phyloP scores from a whole-genome alignment of 225 moss, liverwort and hornwort species.

The Antitrichia curtipendula region DNA sequence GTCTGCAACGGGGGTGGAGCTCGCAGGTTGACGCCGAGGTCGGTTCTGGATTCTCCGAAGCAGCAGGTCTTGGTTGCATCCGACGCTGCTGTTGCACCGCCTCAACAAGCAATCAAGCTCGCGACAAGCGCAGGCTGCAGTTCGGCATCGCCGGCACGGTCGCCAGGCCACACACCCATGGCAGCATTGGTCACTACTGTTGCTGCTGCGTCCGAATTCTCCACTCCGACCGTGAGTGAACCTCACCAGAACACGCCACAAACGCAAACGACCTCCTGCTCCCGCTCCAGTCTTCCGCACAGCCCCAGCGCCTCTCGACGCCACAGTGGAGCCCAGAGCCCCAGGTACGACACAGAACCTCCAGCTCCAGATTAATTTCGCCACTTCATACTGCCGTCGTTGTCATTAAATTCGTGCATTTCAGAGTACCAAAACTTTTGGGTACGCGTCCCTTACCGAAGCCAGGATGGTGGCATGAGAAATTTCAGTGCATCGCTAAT shows the following conservation, averaged over 20 bases:
- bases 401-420: neutral
- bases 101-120: neutral
- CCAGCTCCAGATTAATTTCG: neutral
- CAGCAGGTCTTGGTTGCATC: neutral
- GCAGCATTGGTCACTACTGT: neutral
- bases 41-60: neutral
- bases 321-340: neutral
- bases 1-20: neutral
- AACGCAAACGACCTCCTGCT: neutral
- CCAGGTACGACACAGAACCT: neutral
- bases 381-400: neutral
- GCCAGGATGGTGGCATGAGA: neutral
- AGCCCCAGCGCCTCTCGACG: neutral
- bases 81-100: neutral
- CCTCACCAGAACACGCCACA: neutral
- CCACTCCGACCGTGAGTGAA: neutral
- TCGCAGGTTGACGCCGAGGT: constrained; percentile 12
- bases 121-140: neutral
- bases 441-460: neutral
- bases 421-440: too few relatives aligned
- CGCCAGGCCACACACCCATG: neutral
- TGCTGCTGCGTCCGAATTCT: neutral
- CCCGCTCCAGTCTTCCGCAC: neutral
- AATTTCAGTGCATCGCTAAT: neutral
- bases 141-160: neutral